A percentile compares a stretch with the other conserved stretches of the same genome.
These are phyloP conservation scores for Phaeotremella skinneri DNA, from an alignment of 768 basidiomycete species.

Conservation along the genomic window DNA sequence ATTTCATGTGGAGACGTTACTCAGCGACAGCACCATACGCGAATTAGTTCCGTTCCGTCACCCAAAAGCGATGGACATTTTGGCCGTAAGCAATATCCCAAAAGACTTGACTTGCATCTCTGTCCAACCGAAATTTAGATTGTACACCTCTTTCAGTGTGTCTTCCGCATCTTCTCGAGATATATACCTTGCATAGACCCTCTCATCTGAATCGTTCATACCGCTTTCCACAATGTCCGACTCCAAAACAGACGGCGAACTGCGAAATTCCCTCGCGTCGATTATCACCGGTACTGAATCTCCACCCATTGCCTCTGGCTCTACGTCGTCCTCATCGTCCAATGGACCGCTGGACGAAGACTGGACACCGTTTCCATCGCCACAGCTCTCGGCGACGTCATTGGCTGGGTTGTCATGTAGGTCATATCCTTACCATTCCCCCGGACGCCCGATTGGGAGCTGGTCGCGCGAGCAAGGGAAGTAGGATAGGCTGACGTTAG, in stretches of 20 bases:
- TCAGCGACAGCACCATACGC: too few relatives aligned
- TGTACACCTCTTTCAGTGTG: too few relatives aligned
- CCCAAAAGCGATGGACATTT: too few relatives aligned
- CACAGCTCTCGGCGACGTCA: slow-evolving; percentile 20
- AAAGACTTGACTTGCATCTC: too few relatives aligned
- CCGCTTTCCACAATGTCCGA: background rate
- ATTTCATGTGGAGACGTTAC: too few relatives aligned
- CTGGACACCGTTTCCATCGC: slow-evolving; percentile 38
- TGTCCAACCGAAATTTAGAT: too few relatives aligned
- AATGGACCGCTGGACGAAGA: slow-evolving; percentile 18
- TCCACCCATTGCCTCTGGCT: slow-evolving; percentile 16
- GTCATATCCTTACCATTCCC: slow-evolving; percentile 4
- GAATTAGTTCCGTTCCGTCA: too few relatives aligned
- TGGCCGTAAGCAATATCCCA: too few relatives aligned
- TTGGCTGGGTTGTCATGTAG: slow-evolving; percentile 31
- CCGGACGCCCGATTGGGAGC: background rate
- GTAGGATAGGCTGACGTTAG: slow-evolving; percentile 9
- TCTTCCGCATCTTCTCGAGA: too few relatives aligned
- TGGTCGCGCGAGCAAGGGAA: background rate
- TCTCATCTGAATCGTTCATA: too few relatives aligned
- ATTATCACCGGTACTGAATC: slow-evolving; percentile 37
- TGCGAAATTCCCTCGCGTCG: slow-evolving; percentile 13
- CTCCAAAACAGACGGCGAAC: slow-evolving; percentile 2
- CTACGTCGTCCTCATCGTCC: slow-evolving; percentile 12
- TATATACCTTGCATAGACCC: too few relatives aligned